Evolutionary conservation across 2,329 filamentous ascomycete species (phyloP).

Genomic region (Claviceps sorghi): DNA sequence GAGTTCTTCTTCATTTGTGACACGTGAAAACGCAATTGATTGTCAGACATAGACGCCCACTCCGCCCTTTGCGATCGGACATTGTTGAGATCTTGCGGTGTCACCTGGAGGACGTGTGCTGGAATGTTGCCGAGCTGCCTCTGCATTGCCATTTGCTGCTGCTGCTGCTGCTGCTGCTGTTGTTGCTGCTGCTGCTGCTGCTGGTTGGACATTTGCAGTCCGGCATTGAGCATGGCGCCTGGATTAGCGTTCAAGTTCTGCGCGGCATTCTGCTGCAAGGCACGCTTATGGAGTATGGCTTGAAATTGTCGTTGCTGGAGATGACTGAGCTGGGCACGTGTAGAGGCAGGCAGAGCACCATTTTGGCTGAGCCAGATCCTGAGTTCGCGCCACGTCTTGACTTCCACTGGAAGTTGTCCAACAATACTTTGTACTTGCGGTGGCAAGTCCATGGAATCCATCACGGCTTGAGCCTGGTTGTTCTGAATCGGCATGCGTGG

Average conservation of each 20-base stretch:
- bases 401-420: constrained; percentile 22
- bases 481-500: constrained; percentile 14
- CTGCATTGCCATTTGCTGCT: constrained; percentile 12
- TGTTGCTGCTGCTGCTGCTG: constrained; percentile 2
- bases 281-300: constrained; percentile 16
- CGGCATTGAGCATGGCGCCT: constrained; percentile 10
- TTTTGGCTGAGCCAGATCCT: constrained; percentile 27
- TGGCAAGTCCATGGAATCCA: constrained; percentile 36
- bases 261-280: constrained; percentile 13
- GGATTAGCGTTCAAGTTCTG: constrained; percentile 17
- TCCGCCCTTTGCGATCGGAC: constrained; percentile 14
- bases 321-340: constrained; percentile 18
- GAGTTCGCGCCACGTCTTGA: constrained; percentile 36
- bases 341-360: constrained; percentile 17
- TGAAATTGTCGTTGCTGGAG: constrained; percentile 28
- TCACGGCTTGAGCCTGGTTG: constrained; percentile 23
- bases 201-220: constrained; percentile 15
- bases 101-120: constrained; percentile 18
- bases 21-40: constrained; percentile 19
- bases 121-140: constrained; percentile 14
- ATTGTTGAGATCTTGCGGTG: constrained; percentile 19
- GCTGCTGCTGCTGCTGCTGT: constrained; percentile 12
- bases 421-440: constrained; percentile 18
- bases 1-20: constrained; percentile 19
- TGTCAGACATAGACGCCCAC: constrained; percentile 17